These are phyloP conservation scores for Scedosporium minutisporum DNA, from an alignment of 2,329 filamentous ascomycete genomes.

Conservation along the genomic window DNA sequence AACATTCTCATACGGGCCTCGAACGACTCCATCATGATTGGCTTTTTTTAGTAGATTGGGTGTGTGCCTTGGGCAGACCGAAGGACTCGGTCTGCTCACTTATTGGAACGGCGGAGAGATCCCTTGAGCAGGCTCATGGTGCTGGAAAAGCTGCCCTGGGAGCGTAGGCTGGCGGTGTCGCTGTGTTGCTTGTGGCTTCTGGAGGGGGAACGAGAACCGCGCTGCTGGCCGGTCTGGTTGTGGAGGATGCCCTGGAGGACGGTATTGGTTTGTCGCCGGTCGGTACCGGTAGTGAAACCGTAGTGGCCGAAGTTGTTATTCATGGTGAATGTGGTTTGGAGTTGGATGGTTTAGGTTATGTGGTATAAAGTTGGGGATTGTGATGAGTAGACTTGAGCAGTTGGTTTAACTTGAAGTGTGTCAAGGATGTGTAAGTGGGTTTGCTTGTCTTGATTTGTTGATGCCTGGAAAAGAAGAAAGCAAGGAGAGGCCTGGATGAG, in stretches of 20 bases:
- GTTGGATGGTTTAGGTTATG: background rate
- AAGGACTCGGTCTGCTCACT: background rate
- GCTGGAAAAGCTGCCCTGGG: constrained; percentile 5
- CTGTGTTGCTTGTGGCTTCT: background rate
- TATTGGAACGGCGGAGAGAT: background rate
- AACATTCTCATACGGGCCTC: too few relatives aligned
- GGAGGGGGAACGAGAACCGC: background rate
- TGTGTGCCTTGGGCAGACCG: too few relatives aligned
- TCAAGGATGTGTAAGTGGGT: background rate
- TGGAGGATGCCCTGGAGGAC: constrained; percentile 13
- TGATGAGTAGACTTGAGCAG: background rate
- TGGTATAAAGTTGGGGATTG: background rate
- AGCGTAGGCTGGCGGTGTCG: constrained; percentile 3
- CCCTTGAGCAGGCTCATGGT: background rate
- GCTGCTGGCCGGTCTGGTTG: constrained; percentile 3
- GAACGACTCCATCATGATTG: too few relatives aligned
- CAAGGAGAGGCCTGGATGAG: too few relatives aligned
- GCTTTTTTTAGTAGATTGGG: too few relatives aligned
- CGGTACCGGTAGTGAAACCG: constrained; percentile 2
- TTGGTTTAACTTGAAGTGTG: background rate
- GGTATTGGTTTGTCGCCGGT: constrained; percentile 12
- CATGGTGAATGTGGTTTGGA: background rate
- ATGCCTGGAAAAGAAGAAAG: too few relatives aligned
- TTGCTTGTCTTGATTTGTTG: background rate
- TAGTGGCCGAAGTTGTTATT: background rate